Base-by-base conservation (phyloP, 1,139 yeast species). In the Kodamaea sp. region DNA sequence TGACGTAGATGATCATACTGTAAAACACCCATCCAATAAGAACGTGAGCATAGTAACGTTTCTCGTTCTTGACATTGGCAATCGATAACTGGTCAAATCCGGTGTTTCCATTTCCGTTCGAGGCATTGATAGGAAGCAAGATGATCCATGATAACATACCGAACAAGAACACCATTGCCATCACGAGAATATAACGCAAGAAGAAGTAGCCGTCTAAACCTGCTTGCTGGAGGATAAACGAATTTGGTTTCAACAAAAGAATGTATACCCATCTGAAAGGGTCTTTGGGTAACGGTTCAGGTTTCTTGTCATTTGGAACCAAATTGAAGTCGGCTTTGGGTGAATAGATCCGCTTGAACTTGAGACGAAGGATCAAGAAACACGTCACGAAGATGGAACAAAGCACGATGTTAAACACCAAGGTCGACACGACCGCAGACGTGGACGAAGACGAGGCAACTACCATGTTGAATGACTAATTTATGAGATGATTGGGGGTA, bases 41-140 rank as follows among this genome's bases (percentile, higher is more conserved):
- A 2, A 83, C 90, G 55, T 90, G 96, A 2, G 97, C 97, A 59
- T 79, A 92, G 60, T 83, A 85, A 38, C 95, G 73, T 34, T 73
- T 62, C 33, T 63, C 60, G 51, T 77, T 50, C 19, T 57, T 61
- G 28, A 82, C 78, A 55, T 92, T 89, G 24, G 94, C 76, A 53
- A 83, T 87, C 2, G 96, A 80, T 43, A 88, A 73, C 46, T 75
- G 72, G 59, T 92, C 92, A 45, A 92, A 74, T 2, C 97, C 97
- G 1, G 50, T 41, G 34, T 72, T 59, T 20, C 67, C 66, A 12
- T 67, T 70, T 23, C 89, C 88, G 42, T 76, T 70, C 3, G 78
- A 61, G 8, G 83, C 86, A 53, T 83, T 82, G 15, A 83, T 57
- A 1, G 94, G 82, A 31, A 84, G 67, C 34, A 84, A 62, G 27